phyloP scores from a whole-genome alignment of 345 rosid genomes.

The Salix koriyanagi region DNA sequence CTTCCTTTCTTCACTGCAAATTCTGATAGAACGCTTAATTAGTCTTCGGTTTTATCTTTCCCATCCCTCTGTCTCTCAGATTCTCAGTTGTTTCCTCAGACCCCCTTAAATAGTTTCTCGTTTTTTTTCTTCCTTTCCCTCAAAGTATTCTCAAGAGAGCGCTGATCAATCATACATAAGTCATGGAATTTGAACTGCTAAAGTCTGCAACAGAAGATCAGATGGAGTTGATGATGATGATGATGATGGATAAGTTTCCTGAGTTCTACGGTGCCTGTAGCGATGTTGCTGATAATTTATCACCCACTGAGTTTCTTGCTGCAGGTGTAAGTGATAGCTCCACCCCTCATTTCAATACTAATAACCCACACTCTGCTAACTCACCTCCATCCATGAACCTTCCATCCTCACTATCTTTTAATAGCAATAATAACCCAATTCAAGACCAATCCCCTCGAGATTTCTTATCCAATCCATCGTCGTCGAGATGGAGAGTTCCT shows the following conservation, averaged over 20 bases:
- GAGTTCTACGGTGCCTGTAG: constrained; percentile 20
- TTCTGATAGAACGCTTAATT: constrained; percentile 37
- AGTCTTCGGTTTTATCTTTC: constrained; percentile 32
- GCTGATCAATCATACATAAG: background rate
- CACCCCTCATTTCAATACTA: constrained; percentile 20
- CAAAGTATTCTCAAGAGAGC: background rate
- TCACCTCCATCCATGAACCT: constrained; percentile 11
- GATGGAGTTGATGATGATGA: constrained; percentile 40
- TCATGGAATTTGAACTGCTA: constrained; percentile 44
- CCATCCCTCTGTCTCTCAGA: constrained; percentile 38
- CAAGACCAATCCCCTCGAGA: constrained; percentile 11
- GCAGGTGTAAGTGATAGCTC: constrained; percentile 14
- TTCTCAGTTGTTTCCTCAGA: constrained; percentile 7
- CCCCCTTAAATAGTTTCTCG: constrained; percentile 4
- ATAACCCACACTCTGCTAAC: constrained; percentile 3
- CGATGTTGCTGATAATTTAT: constrained; percentile 11
- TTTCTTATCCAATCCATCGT: background rate
- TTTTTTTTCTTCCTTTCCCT: background rate
- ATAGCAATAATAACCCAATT: background rate
- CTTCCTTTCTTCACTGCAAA: constrained; percentile 29
- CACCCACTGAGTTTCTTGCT: constrained; percentile 14
- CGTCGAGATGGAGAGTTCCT: constrained; percentile 18
- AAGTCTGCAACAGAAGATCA: constrained; percentile 32
- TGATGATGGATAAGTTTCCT: constrained; percentile 40
- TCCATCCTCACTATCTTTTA: constrained; percentile 14